Base-by-base conservation (phyloP, 257 asterid species). In the Penstemon newberryi region DNA sequence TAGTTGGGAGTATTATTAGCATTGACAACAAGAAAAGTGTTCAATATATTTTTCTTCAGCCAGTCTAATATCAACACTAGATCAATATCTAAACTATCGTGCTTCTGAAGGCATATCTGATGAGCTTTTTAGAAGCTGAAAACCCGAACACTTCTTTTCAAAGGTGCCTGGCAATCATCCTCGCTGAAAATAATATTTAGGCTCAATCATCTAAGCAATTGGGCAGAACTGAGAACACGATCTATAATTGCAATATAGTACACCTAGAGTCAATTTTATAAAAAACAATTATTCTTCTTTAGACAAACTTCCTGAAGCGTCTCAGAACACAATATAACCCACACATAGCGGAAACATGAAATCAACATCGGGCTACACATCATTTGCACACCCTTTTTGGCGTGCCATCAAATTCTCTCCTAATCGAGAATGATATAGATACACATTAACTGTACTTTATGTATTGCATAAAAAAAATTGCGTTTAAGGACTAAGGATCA, bases 221-320 rank as follows among this genome's bases (percentile, higher is more conserved):
- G 51, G 47, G 38, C 38, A 36, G 42, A 12, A 65, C 12, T 8
- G 60, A 50, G 40, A 36, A 33, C 50, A 49, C 6, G 39, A 65
- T 13, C 6, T 50, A 52, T 4, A 45, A 5, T 57, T 15, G 77
- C 64, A 44, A 51, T 55, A 64, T 13, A 44, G 46, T 70, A 51
- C 65, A 60, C 57, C 51, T 18, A 13, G 7, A 8, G 60, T 60
- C 49, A 65, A 41, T 71, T 51, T 9, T 33, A 8, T 37, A 9
- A 2, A 33, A 43, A 41, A 3, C 5, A 49, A 25, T 25, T 25
- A 39, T 33, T 49, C 37, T 13, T 37, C 36, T 57, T 19, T 10
- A 43, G 41, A 41, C 52, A 18, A 41, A 47, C n/a, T 52, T 55
- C 19, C 53, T n/a, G 7, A 39, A 15, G 55, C 9, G 58, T 38